Evolutionary conservation across 768 basidiomycete genomes (phyloP).

Genomic region (Candolleomyces efflorescens): DNA sequence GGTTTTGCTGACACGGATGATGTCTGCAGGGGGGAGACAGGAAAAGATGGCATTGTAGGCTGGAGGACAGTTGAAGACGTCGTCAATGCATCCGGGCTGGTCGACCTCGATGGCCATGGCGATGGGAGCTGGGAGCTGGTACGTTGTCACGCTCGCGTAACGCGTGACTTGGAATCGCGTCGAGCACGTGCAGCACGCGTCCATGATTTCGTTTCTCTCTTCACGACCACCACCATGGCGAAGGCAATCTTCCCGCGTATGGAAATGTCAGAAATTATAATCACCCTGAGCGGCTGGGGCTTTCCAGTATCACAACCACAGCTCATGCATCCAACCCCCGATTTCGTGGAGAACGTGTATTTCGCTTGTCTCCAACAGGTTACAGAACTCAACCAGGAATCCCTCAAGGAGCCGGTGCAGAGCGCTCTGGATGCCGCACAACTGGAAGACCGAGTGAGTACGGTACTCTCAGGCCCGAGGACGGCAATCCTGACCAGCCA

Average conservation of each 20-base stretch:
- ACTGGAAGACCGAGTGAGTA: constrained; percentile 50
- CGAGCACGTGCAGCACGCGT: neutral
- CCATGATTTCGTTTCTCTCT: neutral
- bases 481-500: neutral
- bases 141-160: too few relatives aligned
- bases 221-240: constrained; percentile 25
- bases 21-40: neutral
- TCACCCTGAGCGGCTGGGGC: constrained; percentile 64
- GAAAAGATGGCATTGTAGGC: neutral
- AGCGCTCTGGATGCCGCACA: constrained; percentile 47
- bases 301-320: constrained; percentile 64
- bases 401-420: constrained; percentile 56
- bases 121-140: too few relatives aligned
- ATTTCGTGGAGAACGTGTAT: constrained; percentile 71
- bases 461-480: neutral
- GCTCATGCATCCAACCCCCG: constrained; percentile 59
- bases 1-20: neutral
- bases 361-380: constrained; percentile 69
- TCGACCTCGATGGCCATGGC: neutral
- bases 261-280: constrained; percentile 58
- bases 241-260: constrained; percentile 63
- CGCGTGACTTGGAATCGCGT: too few relatives aligned
- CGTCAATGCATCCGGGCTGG: neutral
- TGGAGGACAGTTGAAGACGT: neutral
- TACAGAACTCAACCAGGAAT: constrained; percentile 55